Evolutionary conservation across 2,329 filamentous ascomycete genomes (phyloP), one percentile per base, ranked within the genome.

Genomic region (Ophiosphaerella korrae): DNA sequence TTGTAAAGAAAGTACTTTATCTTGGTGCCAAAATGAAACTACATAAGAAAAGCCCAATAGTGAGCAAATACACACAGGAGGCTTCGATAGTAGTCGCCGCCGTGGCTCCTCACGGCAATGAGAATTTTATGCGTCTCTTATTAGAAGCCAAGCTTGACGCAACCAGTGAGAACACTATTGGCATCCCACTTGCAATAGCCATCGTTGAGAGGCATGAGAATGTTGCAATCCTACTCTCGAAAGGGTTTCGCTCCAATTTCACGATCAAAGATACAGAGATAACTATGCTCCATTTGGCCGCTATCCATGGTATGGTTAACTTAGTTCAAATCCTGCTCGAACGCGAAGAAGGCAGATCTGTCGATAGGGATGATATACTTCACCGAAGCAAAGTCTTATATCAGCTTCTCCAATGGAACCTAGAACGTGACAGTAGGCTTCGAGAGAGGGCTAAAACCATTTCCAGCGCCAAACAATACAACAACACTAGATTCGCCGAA

Each of bases 1-100:
- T 58, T 49, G 50, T 52, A 41, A 45, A 31, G 44, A 47, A 16
- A 36, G 51, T 58, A 31, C 46, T 58, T 36, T 46, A 42, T 23
- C 18, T 41, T n/a, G 21, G 38, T 8, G 38, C 21, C 6, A 31
- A 41, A 14, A 24, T 41, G 12, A n/a, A 41, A 26, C 24, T 23
- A 6, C 21, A 23, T 12, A 26, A 13, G 5, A 24, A 24, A 16
- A 12, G 8, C 13, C 12, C 14, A 18, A 5, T n/a, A 26, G 13
- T 13, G 13, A 7, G 12, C 16, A 29, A 6, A 3, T 13, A 13
- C 13, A 11, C 3, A 2, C 38, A 7, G 26, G 5, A 12, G 13
- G 29, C 38, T 29, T 24, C 38, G 9, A 23, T 41, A 7, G n/a
- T 31, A n/a, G 12, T 14, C 5, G 38, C 38, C 2, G 26, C 26